Conservation (phyloP, 2,329 filamentous ascomycete genomes). For the Tolypocladium album region DNA sequence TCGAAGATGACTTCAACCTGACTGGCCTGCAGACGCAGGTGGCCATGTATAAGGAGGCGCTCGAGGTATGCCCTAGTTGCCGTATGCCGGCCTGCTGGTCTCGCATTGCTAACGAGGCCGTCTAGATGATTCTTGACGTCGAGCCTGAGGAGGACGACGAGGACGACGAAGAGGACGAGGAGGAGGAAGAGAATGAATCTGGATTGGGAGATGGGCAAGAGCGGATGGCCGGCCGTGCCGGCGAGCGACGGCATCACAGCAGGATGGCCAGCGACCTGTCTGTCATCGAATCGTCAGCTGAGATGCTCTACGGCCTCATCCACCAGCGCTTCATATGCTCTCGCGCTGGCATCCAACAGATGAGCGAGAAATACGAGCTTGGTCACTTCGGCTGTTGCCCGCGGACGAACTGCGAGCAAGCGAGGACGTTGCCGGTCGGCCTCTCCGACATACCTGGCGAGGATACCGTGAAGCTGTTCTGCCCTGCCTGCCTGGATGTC, state of each 20-base stretch:
- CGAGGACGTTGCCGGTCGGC: conserved; percentile 85
- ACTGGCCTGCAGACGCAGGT: conserved; percentile 93
- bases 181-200: conserved; percentile 63
- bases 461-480: conserved; percentile 97
- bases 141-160: conserved; percentile 93
- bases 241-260: conserved; percentile 66
- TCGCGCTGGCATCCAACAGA: conserved; percentile 90
- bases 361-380: conserved; percentile 98
- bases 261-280: conserved; percentile 87
- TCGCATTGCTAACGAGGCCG: not conserved
- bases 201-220: conserved; percentile 49
- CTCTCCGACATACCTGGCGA: conserved; percentile 90
- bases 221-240: conserved; percentile 32
- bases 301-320: conserved; percentile 95
- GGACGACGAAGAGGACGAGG: conserved; percentile 69
- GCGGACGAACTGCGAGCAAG: conserved; percentile 83
- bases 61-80: conserved; percentile 50
- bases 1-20: conserved; percentile 99
- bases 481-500: conserved; percentile 90
- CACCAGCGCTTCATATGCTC: conserved; percentile 98
- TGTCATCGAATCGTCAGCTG: conserved; percentile 94
- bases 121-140: conserved; percentile 90
- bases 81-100: not conserved
- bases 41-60: conserved; percentile 95
- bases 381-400: conserved; percentile 94